These are phyloP conservation scores for Kodamaea suecica DNA, from an alignment of 1,139 yeast genomes.

Conservation along the genomic window DNA sequence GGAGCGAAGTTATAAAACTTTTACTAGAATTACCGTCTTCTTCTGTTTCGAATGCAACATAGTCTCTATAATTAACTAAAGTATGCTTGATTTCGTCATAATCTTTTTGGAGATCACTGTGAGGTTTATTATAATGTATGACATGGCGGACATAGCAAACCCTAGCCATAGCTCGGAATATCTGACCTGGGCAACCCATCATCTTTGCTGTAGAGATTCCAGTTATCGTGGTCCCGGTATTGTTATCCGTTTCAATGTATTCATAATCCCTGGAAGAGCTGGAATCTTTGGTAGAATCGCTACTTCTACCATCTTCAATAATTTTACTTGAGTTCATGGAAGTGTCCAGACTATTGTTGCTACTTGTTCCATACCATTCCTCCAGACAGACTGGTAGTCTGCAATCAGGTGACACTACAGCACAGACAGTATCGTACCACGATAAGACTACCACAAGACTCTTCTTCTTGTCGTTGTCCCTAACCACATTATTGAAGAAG, in stretches of 20 bases:
- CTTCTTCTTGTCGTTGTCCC: constrained; percentile 44
- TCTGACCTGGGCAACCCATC: constrained; percentile 60
- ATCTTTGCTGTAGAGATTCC: constrained; percentile 45
- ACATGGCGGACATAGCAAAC: constrained; percentile 42
- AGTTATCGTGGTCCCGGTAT: not conserved
- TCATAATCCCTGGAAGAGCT: too few relatives aligned
- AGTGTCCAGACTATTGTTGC: not conserved
- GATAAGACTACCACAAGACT: constrained; percentile 48
- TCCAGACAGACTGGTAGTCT: constrained; percentile 50
- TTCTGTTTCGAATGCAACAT: constrained; percentile 27
- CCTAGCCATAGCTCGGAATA: constrained; percentile 42
- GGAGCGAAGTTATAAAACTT: constrained; percentile 21
- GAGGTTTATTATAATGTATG: constrained; percentile 15
- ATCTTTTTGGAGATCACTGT: constrained; percentile 14
- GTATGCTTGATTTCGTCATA: constrained; percentile 29
- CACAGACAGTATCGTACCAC: constrained; percentile 56
- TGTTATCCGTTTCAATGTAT: too few relatives aligned
- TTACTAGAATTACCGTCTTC: constrained; percentile 14
- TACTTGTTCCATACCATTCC: constrained; percentile 46
- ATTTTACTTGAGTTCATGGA: too few relatives aligned
- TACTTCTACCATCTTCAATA: too few relatives aligned
- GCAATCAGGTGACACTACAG: constrained; percentile 54
- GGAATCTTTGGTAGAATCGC: too few relatives aligned
- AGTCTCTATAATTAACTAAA: constrained; percentile 43
- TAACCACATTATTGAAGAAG: constrained; percentile 21